A percentile compares a stretch with the other conserved stretches of the same genome.
These are phyloP conservation scores for Teunomyces pallodes DNA, from an alignment of 805 yeast species.

Conservation along the genomic window DNA sequence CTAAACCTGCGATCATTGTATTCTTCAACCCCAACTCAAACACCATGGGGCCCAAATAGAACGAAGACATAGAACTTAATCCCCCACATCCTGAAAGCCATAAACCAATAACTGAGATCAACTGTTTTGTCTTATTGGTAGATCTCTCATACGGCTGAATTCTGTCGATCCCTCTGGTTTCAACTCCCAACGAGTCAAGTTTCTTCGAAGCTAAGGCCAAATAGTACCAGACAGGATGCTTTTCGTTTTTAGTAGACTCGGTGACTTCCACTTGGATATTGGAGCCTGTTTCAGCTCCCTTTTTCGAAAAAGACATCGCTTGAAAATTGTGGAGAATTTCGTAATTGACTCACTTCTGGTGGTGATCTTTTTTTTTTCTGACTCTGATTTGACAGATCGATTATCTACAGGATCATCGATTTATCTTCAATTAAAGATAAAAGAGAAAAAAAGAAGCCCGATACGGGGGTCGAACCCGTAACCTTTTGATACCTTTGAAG, in stretches of 20 bases:
- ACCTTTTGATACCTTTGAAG: conserved; percentile 14
- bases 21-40: conserved; percentile 69
- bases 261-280: neutral
- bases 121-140: conserved; percentile 23
- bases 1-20: conserved; percentile 57
- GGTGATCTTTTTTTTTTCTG: neutral
- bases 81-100: conserved; percentile 90
- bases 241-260: neutral
- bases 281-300: neutral
- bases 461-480: conserved; percentile 18
- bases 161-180: conserved; percentile 76
- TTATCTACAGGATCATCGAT: neutral
- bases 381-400: neutral
- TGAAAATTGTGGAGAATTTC: neutral
- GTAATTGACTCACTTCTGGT: neutral
- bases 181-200: conserved; percentile 60
- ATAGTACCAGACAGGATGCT: neutral
- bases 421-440: neutral
- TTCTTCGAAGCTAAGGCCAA: conserved; percentile 10
- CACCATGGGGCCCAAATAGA: conserved; percentile 68
- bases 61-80: conserved; percentile 85
- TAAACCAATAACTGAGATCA: conserved; percentile 57
- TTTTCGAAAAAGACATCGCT: neutral
- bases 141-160: conserved; percentile 66
- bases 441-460: conserved; percentile 10